Conservation (phyloP, 2,329 filamentous ascomycete species). For the Meredithiella fracta region DNA sequence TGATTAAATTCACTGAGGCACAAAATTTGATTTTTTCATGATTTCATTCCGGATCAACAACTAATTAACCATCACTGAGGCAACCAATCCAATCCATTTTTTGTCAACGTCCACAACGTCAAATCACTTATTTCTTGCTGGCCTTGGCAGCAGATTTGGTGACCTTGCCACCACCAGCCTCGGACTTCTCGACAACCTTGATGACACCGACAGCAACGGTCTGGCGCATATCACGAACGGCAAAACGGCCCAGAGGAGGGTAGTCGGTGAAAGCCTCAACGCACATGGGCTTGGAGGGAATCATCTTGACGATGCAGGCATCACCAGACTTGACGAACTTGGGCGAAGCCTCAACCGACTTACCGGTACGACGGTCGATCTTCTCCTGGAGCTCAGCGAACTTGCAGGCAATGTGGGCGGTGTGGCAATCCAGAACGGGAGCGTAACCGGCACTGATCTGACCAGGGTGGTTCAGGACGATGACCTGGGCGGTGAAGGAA, state of each 20-base stretch:
- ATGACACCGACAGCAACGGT: constrained; percentile 90
- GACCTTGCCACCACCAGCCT: constrained; percentile 43
- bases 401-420: constrained; percentile 99
- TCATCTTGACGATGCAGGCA: constrained; percentile 99
- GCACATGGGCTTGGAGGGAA: constrained; percentile 99
- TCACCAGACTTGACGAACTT: constrained; percentile 99
- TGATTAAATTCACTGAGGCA: not conserved
- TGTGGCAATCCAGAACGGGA: constrained; percentile 99
- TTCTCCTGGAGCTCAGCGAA: constrained; percentile 98
- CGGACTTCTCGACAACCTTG: constrained; percentile 63
- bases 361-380: constrained; percentile 99
- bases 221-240: constrained; percentile 95
- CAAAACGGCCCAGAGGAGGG: constrained; percentile 98
- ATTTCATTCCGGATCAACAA: no score
- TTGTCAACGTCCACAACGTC: constrained; percentile 10
- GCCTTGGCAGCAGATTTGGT: constrained; percentile 60
- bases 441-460: constrained; percentile 99
- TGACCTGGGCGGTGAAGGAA: constrained; percentile 99
- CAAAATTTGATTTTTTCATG: not conserved
- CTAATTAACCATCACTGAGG: constrained; percentile 6
- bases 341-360: constrained; percentile 76
- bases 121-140: constrained; percentile 48
- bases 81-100: constrained; percentile 9
- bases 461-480: constrained; percentile 99
- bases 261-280: constrained; percentile 99